Evolutionary conservation across 1,139 yeast species (phyloP).

Genomic region (Sugiyamaella grinbergsii): DNA sequence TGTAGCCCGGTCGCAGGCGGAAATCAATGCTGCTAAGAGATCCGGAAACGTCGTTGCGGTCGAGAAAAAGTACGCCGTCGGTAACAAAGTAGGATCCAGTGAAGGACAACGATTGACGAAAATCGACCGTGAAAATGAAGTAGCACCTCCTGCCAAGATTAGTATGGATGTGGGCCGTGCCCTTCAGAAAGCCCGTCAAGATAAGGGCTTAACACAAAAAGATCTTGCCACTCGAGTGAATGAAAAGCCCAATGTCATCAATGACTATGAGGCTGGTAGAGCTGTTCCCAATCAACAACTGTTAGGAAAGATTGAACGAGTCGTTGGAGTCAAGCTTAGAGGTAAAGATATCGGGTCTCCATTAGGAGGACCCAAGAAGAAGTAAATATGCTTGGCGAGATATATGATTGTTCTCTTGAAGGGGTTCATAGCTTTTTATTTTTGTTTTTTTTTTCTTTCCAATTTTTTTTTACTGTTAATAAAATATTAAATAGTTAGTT

Average conservation of each 20-base stretch:
- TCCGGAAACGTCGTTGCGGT: conserved; percentile 84
- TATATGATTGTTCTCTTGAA: too few species aligned
- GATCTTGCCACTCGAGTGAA: conserved; percentile 93
- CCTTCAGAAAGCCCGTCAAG: conserved; percentile 83
- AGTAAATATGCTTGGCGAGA: conserved; percentile 30
- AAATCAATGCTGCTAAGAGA: conserved; percentile 92
- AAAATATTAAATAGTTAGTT: too few species aligned
- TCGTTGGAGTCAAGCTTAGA: conserved; percentile 89
- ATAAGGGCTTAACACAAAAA: conserved; percentile 87
- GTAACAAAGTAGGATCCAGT: conserved; percentile 65
- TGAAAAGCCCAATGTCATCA: conserved; percentile 93
- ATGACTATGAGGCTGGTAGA: conserved; percentile 96
- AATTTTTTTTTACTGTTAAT: too few species aligned
- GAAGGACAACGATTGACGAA: conserved; percentile 96
- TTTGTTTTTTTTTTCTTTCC: not conserved
- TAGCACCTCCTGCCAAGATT: conserved; percentile 88
- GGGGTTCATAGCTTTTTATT: too few species aligned
- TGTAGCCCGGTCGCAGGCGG: conserved; percentile 77
- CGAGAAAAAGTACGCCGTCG: conserved; percentile 84
- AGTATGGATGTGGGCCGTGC: conserved; percentile 85
- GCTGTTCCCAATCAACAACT: conserved; percentile 97
- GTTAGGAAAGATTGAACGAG: conserved; percentile 89
- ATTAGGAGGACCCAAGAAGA: conserved; percentile 71
- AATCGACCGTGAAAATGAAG: conserved; percentile 91
- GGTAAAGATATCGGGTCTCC: conserved; percentile 97